Evolutionary conservation across 1,284 basidiomycete genomes (phyloP).

Genomic region (Cerrena zonata): DNA sequence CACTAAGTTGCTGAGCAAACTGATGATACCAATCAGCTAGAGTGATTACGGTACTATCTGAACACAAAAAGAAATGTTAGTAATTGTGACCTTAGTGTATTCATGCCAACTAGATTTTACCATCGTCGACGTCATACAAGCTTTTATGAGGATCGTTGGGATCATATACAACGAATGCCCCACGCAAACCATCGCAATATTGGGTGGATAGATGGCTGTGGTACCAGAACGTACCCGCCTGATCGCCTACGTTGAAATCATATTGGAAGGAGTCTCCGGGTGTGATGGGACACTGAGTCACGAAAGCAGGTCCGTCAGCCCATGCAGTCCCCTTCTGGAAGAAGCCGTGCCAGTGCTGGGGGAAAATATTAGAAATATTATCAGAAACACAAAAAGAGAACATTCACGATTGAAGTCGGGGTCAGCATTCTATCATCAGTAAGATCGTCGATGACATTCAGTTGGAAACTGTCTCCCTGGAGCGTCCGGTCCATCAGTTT

Average conservation of each 20-base stretch:
- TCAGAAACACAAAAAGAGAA: too few relatives aligned
- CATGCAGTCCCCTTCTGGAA: constrained; percentile 26
- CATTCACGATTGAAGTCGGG: constrained; percentile 29
- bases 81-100: neutral
- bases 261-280: constrained; percentile 39
- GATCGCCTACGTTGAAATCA: constrained; percentile 24
- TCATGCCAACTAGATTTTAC: constrained; percentile 11
- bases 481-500: neutral
- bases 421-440: constrained; percentile 29
- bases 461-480: constrained; percentile 21
- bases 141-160: constrained; percentile 30
- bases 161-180: constrained; percentile 34
- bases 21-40: constrained; percentile 22
- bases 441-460: constrained; percentile 31
- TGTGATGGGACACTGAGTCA: constrained; percentile 48
- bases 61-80: neutral
- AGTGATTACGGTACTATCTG: constrained; percentile 21
- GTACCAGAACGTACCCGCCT: constrained; percentile 26
- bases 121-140: constrained; percentile 37
- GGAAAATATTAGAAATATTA: constrained; percentile 24
- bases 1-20: neutral
- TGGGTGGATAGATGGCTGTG: constrained; percentile 19
- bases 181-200: constrained; percentile 24
- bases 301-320: constrained; percentile 29
- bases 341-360: constrained; percentile 32